Percentiles rank a stretch among this genome's conserved stretches.
These are phyloP conservation scores for Termitomyces sp. DNA, from an alignment of 1,284 basidiomycete species.

Conservation along the genomic window DNA sequence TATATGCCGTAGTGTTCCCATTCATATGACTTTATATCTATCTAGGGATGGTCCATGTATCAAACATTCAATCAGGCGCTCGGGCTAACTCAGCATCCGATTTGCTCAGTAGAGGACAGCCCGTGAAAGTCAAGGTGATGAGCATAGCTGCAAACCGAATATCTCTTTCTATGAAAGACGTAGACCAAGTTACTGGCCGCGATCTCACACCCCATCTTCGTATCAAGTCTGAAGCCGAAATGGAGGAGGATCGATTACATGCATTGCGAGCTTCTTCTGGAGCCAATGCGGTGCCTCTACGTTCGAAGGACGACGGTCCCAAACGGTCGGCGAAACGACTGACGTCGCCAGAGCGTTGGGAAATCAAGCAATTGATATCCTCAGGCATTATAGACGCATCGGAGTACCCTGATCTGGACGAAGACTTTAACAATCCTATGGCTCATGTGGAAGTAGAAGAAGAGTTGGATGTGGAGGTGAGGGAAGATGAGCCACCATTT, in stretches of 20 bases:
- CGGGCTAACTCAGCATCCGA: constrained; percentile 87
- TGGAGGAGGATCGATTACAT: constrained; percentile 70
- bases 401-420: constrained; percentile 95
- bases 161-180: constrained; percentile 95
- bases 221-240: constrained; percentile 89
- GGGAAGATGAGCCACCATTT: constrained; percentile 96
- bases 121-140: constrained; percentile 95
- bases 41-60: constrained; percentile 92
- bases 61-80: constrained; percentile 80
- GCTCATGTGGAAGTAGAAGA: constrained; percentile 88
- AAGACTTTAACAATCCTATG: constrained; percentile 77
- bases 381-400: constrained; percentile 89
- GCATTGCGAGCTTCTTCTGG: constrained; percentile 58
- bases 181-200: constrained; percentile 85
- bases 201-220: constrained; percentile 92
- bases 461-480: constrained; percentile 95
- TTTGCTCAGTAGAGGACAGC: constrained; percentile 78
- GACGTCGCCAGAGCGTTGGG: constrained; percentile 97
- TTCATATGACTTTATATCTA: constrained; percentile 12
- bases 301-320: constrained; percentile 47
- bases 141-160: constrained; percentile 80
- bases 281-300: constrained; percentile 65
- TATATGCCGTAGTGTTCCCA: constrained; percentile 1
- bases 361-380: constrained; percentile 97
- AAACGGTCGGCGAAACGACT: constrained; percentile 83